phyloP scores from a whole-genome alignment of 2,329 filamentous ascomycete genomes.

The Trichoderma aggressivum region DNA sequence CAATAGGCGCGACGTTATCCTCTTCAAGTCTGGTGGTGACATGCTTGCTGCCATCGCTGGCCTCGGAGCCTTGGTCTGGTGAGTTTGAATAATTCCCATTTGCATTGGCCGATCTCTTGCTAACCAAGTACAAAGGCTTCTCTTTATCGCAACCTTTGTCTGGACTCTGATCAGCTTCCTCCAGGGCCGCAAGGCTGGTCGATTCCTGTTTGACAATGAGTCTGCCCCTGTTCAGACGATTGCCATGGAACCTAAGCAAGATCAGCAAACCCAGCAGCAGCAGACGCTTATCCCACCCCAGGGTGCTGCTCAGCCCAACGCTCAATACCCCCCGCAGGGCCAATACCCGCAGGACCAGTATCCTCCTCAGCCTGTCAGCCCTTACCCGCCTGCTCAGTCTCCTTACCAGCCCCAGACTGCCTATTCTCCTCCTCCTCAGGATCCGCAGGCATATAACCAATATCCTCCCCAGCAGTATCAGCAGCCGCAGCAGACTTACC shows the following conservation, averaged over 20 bases:
- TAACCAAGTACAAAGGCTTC: conserved; percentile 28
- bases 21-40: conserved; percentile 34
- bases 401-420: conserved; percentile 30
- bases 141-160: conserved; percentile 38
- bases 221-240: conserved; percentile 25
- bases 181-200: conserved; percentile 37
- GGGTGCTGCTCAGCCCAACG: conserved; percentile 8
- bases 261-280: conserved; percentile 25
- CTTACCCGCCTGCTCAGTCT: conserved; percentile 26
- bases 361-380: conserved; percentile 19
- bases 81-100: conserved; percentile 18
- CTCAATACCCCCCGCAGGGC: conserved; percentile 20
- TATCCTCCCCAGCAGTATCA: conserved; percentile 25
- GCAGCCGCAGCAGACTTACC: neutral
- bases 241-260: conserved; percentile 35
- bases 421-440: conserved; percentile 27
- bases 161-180: conserved; percentile 37
- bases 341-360: conserved; percentile 27
- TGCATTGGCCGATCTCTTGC: neutral
- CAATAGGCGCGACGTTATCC: conserved; percentile 33
- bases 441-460: conserved; percentile 24
- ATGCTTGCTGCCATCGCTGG: conserved; percentile 41
- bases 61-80: conserved; percentile 44
- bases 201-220: conserved; percentile 28
- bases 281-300: conserved; percentile 22